Percentiles rank a stretch among this genome's conserved stretches.
Conservation (phyloP, 768 basidiomycete species). For the Naganishia kalamii region DNA sequence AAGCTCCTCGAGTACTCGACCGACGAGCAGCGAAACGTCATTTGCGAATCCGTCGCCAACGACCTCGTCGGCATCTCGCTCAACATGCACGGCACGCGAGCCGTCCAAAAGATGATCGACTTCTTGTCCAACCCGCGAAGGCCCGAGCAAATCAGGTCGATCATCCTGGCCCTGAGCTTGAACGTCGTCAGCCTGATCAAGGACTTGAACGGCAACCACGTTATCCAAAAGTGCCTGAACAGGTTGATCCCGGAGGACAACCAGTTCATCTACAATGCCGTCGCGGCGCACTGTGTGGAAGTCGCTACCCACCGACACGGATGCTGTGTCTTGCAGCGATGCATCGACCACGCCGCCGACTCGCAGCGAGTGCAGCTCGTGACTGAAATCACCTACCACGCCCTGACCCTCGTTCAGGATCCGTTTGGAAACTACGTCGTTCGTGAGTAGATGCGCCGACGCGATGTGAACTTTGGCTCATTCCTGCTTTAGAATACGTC, state of each 20-base stretch:
- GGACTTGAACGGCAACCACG: conserved; percentile 55
- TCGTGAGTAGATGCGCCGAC: conserved; percentile 40
- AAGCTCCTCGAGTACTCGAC: conserved; percentile 94
- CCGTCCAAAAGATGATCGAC: conserved; percentile 99
- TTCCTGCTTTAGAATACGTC: conserved; percentile 83
- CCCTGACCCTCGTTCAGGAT: conserved; percentile 93
- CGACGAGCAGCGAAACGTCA: conserved; percentile 91
- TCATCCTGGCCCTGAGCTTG: conserved; percentile 90
- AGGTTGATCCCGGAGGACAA: conserved; percentile 97
- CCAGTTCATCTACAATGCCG: conserved; percentile 99
- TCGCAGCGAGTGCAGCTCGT: conserved; percentile 91
- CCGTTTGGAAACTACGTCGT: conserved; percentile 55
- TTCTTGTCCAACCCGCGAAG: conserved; percentile 83
- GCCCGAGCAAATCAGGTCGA: conserved; percentile 76
- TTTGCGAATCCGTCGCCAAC: conserved; percentile 94
- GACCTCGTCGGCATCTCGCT: conserved; percentile 96
- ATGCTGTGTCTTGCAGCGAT: conserved; percentile 95
- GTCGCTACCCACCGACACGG: conserved; percentile 77
- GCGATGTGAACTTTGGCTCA: conserved; percentile 69
- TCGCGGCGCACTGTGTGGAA: conserved; percentile 96
- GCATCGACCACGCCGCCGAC: conserved; percentile 96
- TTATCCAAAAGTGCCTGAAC: conserved; percentile 96
- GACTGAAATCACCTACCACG: conserved; percentile 97
- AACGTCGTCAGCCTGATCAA: conserved; percentile 99
- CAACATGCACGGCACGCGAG: conserved; percentile 99